Evolutionary conservation across 495 filamentous ascomycete genomes (phyloP).

Genomic region (Talaromyces wortmannii): DNA sequence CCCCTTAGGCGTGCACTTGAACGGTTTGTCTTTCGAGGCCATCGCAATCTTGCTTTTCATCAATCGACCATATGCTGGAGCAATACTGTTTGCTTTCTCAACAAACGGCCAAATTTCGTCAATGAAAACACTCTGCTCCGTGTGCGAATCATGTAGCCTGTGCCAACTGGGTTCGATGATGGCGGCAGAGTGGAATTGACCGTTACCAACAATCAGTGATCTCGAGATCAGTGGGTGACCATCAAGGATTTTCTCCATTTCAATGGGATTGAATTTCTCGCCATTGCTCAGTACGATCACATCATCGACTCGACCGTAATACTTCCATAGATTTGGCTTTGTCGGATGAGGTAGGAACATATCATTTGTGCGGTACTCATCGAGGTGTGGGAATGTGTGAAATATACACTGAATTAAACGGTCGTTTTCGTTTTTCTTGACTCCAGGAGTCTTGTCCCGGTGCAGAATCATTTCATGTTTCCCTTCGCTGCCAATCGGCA

Average conservation of each 20-base stretch:
- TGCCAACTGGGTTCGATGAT: conserved; percentile 37
- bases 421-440: not conserved
- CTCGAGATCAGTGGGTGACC: conserved; percentile 38
- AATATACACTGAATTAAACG: conserved; percentile 16
- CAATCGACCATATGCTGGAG: not conserved
- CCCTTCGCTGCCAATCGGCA: conserved; percentile 25
- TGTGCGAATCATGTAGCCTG: not conserved
- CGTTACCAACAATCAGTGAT: conserved; percentile 42
- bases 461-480: conserved; percentile 34
- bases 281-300: conserved; percentile 59
- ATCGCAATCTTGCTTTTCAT: conserved; percentile 21
- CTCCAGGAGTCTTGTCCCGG: conserved; percentile 5
- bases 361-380: conserved; percentile 49
- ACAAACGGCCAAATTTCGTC: conserved; percentile 48
- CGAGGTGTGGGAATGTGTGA: conserved; percentile 20
- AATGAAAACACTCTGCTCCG: conserved; percentile 46
- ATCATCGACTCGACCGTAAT: conserved; percentile 48
- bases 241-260: conserved; percentile 40
- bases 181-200: conserved; percentile 43
- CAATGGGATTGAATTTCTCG: conserved; percentile 55
- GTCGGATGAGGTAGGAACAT: conserved; percentile 46
- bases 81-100: conserved; percentile 11
- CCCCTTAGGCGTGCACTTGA: conserved; percentile 47
- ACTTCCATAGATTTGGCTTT: conserved; percentile 40
- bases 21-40: conserved; percentile 38